Evolutionary conservation across 345 rosid genomes (phyloP).

Genomic region (Eucalyptus sp.): DNA sequence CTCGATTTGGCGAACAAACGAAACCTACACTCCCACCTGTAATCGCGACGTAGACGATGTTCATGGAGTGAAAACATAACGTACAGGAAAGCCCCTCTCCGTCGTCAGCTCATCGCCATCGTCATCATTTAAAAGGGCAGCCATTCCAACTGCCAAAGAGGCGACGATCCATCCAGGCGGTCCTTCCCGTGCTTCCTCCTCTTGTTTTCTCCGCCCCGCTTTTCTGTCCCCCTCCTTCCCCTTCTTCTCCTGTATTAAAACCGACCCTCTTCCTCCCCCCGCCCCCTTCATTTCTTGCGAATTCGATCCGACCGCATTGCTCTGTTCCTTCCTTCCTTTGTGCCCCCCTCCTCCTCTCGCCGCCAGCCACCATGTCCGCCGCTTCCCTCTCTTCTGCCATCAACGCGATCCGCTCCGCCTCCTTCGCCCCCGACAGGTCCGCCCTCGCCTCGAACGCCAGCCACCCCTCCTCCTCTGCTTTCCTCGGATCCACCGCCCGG

Average conservation of each 20-base stretch:
- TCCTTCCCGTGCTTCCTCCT: neutral
- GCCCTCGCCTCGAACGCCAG: neutral
- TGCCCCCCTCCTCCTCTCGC: neutral
- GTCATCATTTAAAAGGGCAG: neutral
- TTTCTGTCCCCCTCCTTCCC: neutral
- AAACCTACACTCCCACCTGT: neutral
- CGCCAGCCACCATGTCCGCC: neutral
- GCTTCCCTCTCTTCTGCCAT: neutral
- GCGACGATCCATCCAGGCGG: neutral
- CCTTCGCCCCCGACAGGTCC: neutral
- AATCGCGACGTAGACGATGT: neutral
- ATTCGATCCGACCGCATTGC: neutral
- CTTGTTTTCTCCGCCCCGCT: conserved; percentile 4
- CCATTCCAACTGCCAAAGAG: neutral
- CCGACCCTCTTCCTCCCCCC: neutral
- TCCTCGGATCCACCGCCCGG: neutral
- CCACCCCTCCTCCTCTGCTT: neutral
- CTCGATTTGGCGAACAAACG: neutral
- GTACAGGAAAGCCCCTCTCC: neutral
- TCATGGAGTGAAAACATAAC: neutral
- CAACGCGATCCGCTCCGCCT: neutral
- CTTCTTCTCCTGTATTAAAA: neutral
- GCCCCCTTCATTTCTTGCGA: neutral
- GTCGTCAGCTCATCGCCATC: neutral
- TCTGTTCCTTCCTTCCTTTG: neutral